Evolutionary conservation across 1,284 basidiomycete species (phyloP).

Genomic region (Sanghuangporus weigelae): DNA sequence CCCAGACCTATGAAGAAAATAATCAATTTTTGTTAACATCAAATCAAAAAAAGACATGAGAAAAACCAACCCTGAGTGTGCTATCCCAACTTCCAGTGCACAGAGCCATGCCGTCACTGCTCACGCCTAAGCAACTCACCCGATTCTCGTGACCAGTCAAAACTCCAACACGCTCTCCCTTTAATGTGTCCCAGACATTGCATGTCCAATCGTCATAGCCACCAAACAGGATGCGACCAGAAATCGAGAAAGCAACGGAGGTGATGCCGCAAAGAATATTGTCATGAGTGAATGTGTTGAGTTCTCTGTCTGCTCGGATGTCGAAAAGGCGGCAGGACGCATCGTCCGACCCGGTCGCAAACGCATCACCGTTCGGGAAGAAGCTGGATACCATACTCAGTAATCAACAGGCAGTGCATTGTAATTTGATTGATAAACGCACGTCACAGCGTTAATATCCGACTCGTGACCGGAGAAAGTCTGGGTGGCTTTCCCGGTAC

Average conservation of each 20-base stretch:
- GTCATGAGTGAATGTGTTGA: conserved; percentile 96
- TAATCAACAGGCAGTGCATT: conserved; percentile 5
- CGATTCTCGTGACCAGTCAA: conserved; percentile 97
- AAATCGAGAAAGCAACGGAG: conserved; percentile 96
- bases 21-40: neutral
- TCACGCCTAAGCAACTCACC: conserved; percentile 94
- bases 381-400: conserved; percentile 51
- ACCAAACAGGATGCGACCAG: conserved; percentile 94
- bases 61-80: conserved; percentile 77
- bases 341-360: conserved; percentile 98
- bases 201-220: conserved; percentile 99
- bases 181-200: conserved; percentile 99
- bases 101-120: conserved; percentile 93
- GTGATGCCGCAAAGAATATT: conserved; percentile 99
- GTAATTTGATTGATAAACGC: conserved; percentile 33
- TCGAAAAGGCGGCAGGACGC: conserved; percentile 98
- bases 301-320: conserved; percentile 93
- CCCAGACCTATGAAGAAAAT: conserved; percentile 36
- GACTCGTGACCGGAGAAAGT: conserved; percentile 99
- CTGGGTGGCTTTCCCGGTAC: conserved; percentile 94
- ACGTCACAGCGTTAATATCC: conserved; percentile 99
- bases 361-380: conserved; percentile 98
- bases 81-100: conserved; percentile 99
- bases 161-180: conserved; percentile 96
- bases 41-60: neutral